Base-by-base conservation (phyloP, 305 asterid genomes). In the Stenogyne calaminthoides region DNA sequence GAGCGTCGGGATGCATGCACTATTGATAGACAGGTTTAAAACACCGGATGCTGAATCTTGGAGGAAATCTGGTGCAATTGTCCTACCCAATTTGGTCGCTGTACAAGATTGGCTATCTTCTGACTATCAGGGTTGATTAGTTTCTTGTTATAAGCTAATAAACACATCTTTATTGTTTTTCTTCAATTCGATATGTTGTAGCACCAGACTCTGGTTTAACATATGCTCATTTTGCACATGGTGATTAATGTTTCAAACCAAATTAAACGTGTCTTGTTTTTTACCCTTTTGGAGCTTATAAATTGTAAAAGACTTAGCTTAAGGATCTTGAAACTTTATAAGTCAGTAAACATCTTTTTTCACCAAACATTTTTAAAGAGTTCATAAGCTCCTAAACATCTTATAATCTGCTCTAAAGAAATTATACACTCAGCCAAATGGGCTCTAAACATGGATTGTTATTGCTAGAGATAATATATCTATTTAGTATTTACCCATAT, bases 11-110 rank as follows among this genome's bases (percentile, higher is more conserved):
- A 94, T 92, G 96, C 93, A 90, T 11, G 95, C 92, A 0, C 62
- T 94, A n/a, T 73, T 94, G 84, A 62, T 92, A 9, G 99, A 94
- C 81, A 82, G 99, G 57, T 94, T 94, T 70, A 82, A 80, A 56
- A 88, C 80, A 4, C 89, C 95, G 0, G 98, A 94, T 70, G 97
- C 98, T 6, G 86, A 82, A 73, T 27, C 67, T 64, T 92, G 99
- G 99, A 87, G 79, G 86, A 86, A 89, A 82, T 83, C 92, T 71
- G 98, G 98, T 79, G 98, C 97, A 5, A 67, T 73, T 15, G 99
- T 92, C 62, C 87, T 92, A 18, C 98, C 99, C 7, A 79, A 92
- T 77, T 83, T 94, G 88, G 88, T 56, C 60, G 88, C 98, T 9
- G 78, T 80, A n/a, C 85, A 81, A 76, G 90, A 90, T 7, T 92